Base-by-base conservation (phyloP, 1,139 yeast genomes). In the Geotrichum bryndzae region DNA sequence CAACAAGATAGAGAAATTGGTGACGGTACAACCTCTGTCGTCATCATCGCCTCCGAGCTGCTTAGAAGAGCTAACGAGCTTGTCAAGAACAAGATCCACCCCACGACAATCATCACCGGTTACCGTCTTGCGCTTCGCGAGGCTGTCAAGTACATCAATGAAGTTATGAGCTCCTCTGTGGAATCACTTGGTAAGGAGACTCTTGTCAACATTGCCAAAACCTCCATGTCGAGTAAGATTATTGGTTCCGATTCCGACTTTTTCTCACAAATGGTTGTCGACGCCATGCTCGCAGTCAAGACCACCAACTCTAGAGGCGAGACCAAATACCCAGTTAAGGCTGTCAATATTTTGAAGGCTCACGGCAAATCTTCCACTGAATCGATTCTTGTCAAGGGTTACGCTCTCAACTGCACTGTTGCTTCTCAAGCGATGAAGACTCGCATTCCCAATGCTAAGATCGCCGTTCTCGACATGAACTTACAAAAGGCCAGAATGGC, bases 1-100 rank as follows among this genome's bases (percentile, higher is more conserved):
- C 99, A 95, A 75, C 99, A 95, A 78, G 99, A 95, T 75, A 85
- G 97, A 72, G 99, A 95, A 77, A 97, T 95, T 63, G 99, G 99
- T 63, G 99, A 95, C 73, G 99, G 99, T 69, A 77, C 80, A n/a
- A 78, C 80, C 1, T 88, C 96, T n/a, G 98, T 94, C 57, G 98
- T 94, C 56, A 90, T 94, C 66, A 87, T 94, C 74, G 98, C 99
- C 41, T 84, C 96, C 56, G 99, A 95, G 76, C 80, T 95, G 64
- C 81, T 95, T 72, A 88, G 90, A 72, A 83, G 97, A 67, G 99
- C 99, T 58, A 91, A 92, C 74, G 98, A 92, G 70, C 81, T 95
- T 68, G 99, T 94, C 59, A 89, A 87, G 74, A 89, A 90, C 76
- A 90, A 90, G 74, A 88, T 95, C 66, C 99, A 95, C 76, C 99